Conservation (phyloP, 257 asterid genomes). For the Lithospermum erythrorhizon region DNA sequence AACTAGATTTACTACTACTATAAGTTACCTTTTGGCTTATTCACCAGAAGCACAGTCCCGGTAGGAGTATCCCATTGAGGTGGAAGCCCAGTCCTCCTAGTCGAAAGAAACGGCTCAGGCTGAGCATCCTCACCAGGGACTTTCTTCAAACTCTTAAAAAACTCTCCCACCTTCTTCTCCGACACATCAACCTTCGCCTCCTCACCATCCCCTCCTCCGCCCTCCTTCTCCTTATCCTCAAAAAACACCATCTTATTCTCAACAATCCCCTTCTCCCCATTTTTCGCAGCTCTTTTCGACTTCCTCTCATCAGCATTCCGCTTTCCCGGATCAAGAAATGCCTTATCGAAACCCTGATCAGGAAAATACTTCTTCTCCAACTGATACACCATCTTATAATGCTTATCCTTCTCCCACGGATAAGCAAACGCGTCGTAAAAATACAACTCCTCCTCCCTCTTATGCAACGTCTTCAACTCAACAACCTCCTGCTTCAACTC, state of each 20-base stretch:
- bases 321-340: constrained; percentile 74
- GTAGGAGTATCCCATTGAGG: constrained; percentile 82
- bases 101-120: constrained; percentile 60
- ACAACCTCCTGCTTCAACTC: constrained; percentile 88
- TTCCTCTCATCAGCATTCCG: constrained; percentile 18
- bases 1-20: neutral
- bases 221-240: constrained; percentile 24
- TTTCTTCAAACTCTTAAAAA: constrained; percentile 94
- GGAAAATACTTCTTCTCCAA: constrained; percentile 93
- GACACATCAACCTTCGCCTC: constrained; percentile 40
- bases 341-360: constrained; percentile 89
- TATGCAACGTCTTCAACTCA: constrained; percentile 63
- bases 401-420: constrained; percentile 97
- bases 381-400: constrained; percentile 89
- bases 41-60: constrained; percentile 83
- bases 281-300: constrained; percentile 10
- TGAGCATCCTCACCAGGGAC: constrained; percentile 41
- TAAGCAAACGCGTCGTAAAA: constrained; percentile 77
- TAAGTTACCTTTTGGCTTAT: constrained; percentile 79
- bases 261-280: constrained; percentile 1
- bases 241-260: constrained; percentile 37
- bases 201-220: constrained; percentile 8
- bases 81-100: constrained; percentile 77
- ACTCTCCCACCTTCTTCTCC: constrained; percentile 89
- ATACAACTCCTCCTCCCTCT: constrained; percentile 80